Base-by-base conservation (phyloP, 805 yeast species). In the Scheffersomyces coipomensis region DNA sequence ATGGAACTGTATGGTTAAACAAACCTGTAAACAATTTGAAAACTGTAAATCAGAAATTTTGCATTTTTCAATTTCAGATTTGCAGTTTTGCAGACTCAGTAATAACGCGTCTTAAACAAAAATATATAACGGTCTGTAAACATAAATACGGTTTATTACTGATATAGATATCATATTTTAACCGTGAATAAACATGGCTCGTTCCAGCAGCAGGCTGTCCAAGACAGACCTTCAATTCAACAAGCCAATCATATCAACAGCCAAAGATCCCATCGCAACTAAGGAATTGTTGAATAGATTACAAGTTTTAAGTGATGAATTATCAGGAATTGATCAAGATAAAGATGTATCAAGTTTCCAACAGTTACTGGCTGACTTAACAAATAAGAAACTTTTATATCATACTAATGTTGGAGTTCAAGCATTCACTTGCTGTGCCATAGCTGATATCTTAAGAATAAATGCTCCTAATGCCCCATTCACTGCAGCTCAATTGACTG, bases 381-480 rank as follows among this genome's bases (percentile, higher is more conserved):
- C 77, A 12, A 77, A 76, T 49, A 74, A 71, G 41, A 86, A 83
- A 48, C 62, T 87, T 11, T 43, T 85, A 2, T 67, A 64, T 25
- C 83, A 82, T 52, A 71, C 77, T 35, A 88, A 87, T 52, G 42
- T 56, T 3, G 93, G 91, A 4, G 79, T 89, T 6, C 84, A 81
- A 47, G 79, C 90, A 0, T 78, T 70, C 42, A 75, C 75, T 1
- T 81, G 93, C 6, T 83, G 95, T 52, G 81, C 93, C 46, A 46
- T 88, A 6, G 72, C 88, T 5, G 96, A 89, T 55, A 68, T 90
- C 8, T 60, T 89, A 30, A 69, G 96, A 42, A 58, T 90, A 12
- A 83, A 74, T 52, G 97, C 96, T 0, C 97, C 97, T 0, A 87
- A 89, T 55, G 95, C 96, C 5, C 97, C 97, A 3, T 89, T 75